These are phyloP conservation scores for Zoysia japonica DNA, from an alignment of 176 grass and related monocot species.

Conservation along the genomic window DNA sequence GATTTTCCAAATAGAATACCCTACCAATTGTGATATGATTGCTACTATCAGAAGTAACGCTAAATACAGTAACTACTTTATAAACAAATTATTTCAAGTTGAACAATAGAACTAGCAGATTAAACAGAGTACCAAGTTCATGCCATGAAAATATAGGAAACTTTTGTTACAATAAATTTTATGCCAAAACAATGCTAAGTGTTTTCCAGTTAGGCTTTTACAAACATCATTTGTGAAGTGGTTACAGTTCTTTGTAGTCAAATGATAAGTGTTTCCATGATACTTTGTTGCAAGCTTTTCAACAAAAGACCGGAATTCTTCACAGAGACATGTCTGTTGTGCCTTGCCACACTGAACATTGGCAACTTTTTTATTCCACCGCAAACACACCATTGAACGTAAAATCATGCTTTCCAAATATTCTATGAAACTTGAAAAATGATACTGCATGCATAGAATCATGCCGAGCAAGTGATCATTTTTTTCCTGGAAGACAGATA, in stretches of 20 bases:
- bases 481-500: background rate
- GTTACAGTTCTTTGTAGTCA: slow-evolving; percentile 94
- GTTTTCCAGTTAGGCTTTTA: slow-evolving; percentile 78
- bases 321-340: slow-evolving; percentile 63
- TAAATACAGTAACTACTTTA: too few species aligned
- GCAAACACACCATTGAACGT: slow-evolving; percentile 87
- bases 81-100: too few species aligned
- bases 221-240: slow-evolving; percentile 89
- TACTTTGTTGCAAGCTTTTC: slow-evolving; percentile 75
- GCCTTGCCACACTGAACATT: slow-evolving; percentile 79
- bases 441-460: background rate
- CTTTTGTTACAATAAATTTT: too few species aligned
- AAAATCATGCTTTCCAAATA: slow-evolving; percentile 81
- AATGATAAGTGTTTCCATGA: slow-evolving; percentile 79
- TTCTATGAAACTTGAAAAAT: background rate
- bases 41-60: too few species aligned
- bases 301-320: slow-evolving; percentile 77
- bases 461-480: background rate
- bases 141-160: too few species aligned
- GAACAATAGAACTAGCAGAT: too few species aligned
- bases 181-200: too few species aligned
- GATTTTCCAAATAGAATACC: too few species aligned
- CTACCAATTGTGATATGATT: too few species aligned
- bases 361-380: slow-evolving; percentile 82
- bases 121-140: too few species aligned